Conservation (phyloP, 768 basidiomycete species). For the Lentinula guzmanii region DNA sequence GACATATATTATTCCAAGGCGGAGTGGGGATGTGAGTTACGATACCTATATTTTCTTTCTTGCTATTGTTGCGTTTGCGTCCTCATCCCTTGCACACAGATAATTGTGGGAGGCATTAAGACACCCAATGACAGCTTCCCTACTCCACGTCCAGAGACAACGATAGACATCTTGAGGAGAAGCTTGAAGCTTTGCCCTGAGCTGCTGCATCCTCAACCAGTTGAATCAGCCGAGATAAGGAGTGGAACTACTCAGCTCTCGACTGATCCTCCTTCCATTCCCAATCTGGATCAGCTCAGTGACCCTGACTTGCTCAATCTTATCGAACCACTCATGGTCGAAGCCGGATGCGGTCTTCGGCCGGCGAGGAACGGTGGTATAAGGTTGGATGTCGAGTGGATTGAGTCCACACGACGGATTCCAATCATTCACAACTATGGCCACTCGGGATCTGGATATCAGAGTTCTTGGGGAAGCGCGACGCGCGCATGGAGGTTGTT, state of each 20-base stretch:
- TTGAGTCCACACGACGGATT: slow-evolving; percentile 20
- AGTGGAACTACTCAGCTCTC: neutral
- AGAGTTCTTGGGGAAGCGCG: slow-evolving; percentile 63
- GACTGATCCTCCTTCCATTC: neutral
- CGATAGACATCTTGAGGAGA: slow-evolving; percentile 12
- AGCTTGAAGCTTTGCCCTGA: slow-evolving; percentile 24
- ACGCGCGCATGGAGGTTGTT: slow-evolving; percentile 40
- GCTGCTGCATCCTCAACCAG: slow-evolving; percentile 20
- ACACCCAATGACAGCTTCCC: slow-evolving; percentile 33
- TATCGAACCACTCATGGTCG: slow-evolving; percentile 25
- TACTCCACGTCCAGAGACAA: slow-evolving; percentile 12
- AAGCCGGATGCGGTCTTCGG: slow-evolving; percentile 51
- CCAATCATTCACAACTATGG: slow-evolving; percentile 64
- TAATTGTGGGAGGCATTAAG: slow-evolving; percentile 56
- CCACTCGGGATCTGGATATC: slow-evolving; percentile 48
- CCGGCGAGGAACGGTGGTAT: slow-evolving; percentile 56
- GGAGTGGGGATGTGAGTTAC: slow-evolving; percentile 29
- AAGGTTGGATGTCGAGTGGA: slow-evolving; percentile 41
- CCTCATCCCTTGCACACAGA: slow-evolving; percentile 8
- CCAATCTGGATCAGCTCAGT: slow-evolving; percentile 14
- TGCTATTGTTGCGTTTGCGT: neutral
- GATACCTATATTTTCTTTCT: slow-evolving; percentile 2
- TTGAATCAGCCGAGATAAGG: neutral
- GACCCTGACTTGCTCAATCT: slow-evolving; percentile 16
- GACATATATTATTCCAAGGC: slow-evolving; percentile 62